Percentiles rank a stretch among this genome's conserved stretches.
These are phyloP conservation scores for Calonectria naviculata DNA, from an alignment of 2,329 filamentous ascomycete species.

Conservation along the genomic window DNA sequence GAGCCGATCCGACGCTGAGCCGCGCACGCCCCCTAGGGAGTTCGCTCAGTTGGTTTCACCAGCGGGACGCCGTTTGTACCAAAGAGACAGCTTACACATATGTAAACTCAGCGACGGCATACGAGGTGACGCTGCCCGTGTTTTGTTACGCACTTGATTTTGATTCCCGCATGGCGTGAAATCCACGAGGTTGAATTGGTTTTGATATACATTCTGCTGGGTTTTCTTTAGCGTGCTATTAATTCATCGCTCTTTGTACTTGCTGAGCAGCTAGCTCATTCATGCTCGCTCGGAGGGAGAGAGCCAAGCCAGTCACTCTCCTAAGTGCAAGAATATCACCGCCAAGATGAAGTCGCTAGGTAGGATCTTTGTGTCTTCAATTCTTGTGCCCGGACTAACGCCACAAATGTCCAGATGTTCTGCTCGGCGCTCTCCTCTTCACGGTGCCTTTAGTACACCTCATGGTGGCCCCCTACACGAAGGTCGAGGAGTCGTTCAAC, in stretches of 20 bases:
- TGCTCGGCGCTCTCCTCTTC: slow-evolving; percentile 48
- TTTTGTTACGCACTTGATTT: not conserved
- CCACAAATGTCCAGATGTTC: slow-evolving; percentile 30
- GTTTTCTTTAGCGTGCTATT: not conserved
- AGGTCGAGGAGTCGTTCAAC: slow-evolving; percentile 99
- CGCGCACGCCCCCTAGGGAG: slow-evolving; percentile 9
- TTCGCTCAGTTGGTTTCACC: not conserved
- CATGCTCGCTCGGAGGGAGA: not conserved
- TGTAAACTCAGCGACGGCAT: not conserved
- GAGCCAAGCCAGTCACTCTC: not conserved
- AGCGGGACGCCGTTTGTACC: not conserved
- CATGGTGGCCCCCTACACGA: slow-evolving; percentile 84
- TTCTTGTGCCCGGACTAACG: slow-evolving; percentile 1
- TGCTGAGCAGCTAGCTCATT: slow-evolving; percentile 1
- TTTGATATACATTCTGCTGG: not conserved
- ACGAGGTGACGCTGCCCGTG: not conserved
- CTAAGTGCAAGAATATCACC: not conserved
- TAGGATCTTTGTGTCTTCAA: not conserved
- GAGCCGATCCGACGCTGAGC: slow-evolving; percentile 43
- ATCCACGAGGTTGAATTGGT: not conserved
- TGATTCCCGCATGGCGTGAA: not conserved
- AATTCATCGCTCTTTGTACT: not conserved
- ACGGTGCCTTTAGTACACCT: slow-evolving; percentile 77
- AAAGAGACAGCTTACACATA: slow-evolving; percentile 7
- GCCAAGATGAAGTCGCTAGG: slow-evolving; percentile 37